Percentiles rank a stretch among this genome's conserved stretches.
phyloP scores from a whole-genome alignment of 2,329 filamentous ascomycete genomes.

The Botrytis medusae region DNA sequence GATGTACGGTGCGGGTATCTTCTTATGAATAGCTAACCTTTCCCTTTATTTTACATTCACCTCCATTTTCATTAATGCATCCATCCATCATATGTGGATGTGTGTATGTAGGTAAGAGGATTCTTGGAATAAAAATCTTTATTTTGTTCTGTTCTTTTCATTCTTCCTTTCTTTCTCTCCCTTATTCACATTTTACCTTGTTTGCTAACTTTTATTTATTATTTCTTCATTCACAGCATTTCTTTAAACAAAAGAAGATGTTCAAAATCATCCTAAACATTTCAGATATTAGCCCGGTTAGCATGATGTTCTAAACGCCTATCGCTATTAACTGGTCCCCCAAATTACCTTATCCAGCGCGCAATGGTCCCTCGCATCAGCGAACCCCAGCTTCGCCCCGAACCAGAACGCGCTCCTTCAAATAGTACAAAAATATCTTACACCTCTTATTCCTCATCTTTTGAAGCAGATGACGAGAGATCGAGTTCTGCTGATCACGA shows the following conservation, averaged over 20 bases:
- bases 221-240: too few species aligned
- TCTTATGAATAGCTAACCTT: conserved; percentile 3
- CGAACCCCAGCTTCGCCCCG: conserved; percentile 29
- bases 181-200: background rate
- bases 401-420: conserved; percentile 34
- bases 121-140: conserved; percentile 4
- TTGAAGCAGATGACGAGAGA: conserved; percentile 69
- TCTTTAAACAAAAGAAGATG: background rate
- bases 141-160: background rate
- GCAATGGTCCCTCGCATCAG: conserved; percentile 33
- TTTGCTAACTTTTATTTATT: background rate
- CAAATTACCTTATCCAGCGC: conserved; percentile 17
- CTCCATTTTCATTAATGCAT: conserved; percentile 7
- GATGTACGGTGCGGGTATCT: background rate
- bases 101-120: background rate
- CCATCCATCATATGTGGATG: background rate
- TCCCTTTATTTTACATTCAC: background rate
- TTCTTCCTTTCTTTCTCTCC: background rate
- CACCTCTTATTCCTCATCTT: conserved; percentile 59
- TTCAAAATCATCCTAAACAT: background rate
- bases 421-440: conserved; percentile 53
- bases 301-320: conserved; percentile 21
- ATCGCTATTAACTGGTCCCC: conserved; percentile 16
- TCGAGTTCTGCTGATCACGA: conserved; percentile 44
- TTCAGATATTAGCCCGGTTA: background rate